phyloP scores from a whole-genome alignment of 176 grass and related monocot species.

The Bromus sterilis region DNA sequence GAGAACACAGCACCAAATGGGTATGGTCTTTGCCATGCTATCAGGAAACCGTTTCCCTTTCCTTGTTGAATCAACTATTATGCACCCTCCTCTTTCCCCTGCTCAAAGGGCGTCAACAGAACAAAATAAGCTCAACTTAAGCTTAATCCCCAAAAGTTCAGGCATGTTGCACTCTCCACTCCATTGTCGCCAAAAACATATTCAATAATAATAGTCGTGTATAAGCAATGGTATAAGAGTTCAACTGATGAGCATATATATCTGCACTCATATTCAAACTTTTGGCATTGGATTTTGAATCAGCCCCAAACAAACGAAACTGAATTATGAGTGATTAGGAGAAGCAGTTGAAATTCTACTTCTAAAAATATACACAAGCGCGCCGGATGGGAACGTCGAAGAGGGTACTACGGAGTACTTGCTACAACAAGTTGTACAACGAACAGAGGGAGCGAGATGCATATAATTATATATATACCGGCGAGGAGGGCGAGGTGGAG shows the following conservation, averaged over 20 bases:
- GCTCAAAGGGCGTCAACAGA: constrained; percentile 20
- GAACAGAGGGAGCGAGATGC: not conserved
- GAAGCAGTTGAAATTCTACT: not conserved
- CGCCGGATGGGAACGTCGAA: not conserved
- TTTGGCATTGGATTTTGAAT: not conserved
- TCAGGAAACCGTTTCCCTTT: constrained; percentile 90
- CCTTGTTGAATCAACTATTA: constrained; percentile 90
- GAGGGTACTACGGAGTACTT: too few relatives aligned
- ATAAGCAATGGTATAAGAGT: not conserved
- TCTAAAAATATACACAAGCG: not conserved
- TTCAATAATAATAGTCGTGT: not conserved
- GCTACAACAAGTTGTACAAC: not conserved
- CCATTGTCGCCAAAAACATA: not conserved
- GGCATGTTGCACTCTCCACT: not conserved
- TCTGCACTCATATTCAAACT: not conserved
- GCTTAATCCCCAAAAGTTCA: not conserved
- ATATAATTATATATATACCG: constrained; percentile 30
- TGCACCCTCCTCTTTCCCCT: constrained; percentile 92
- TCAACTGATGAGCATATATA: not conserved
- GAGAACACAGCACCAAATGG: constrained; percentile 82
- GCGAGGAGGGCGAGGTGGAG: constrained; percentile 82
- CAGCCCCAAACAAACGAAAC: not conserved
- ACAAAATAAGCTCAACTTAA: not conserved
- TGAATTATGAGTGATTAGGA: not conserved
- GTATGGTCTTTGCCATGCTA: constrained; percentile 97